Evolutionary conservation across 139 green algal species (phyloP).

Genomic region (Haematococcus lacustris): DNA sequence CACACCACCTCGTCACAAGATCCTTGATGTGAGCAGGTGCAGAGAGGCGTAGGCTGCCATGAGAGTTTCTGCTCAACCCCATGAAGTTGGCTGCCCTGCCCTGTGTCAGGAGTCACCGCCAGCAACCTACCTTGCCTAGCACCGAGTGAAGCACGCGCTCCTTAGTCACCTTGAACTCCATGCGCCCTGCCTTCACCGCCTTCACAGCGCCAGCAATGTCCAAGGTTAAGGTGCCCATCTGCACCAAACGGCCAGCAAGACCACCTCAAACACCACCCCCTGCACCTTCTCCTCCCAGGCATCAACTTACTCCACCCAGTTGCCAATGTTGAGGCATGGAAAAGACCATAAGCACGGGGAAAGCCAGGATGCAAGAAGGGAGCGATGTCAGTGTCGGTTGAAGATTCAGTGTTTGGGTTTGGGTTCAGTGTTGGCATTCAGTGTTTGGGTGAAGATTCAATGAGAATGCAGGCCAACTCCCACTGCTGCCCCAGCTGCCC

Average conservation of each 20-base stretch:
- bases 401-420: too few relatives aligned
- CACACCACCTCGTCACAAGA: too few relatives aligned
- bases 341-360: neutral
- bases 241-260: neutral
- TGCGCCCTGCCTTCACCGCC: slow-evolving; percentile 58
- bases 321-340: neutral
- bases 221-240: slow-evolving; percentile 74
- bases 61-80: too few relatives aligned
- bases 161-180: slow-evolving; percentile 81
- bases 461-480: too few relatives aligned
- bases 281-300: neutral
- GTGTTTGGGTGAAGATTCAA: too few relatives aligned
- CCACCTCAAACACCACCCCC: neutral
- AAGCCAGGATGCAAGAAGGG: neutral
- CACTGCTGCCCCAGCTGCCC: too few relatives aligned
- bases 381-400: neutral
- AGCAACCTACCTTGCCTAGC: slow-evolving; percentile 50
- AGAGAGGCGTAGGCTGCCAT: neutral
- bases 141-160: slow-evolving; percentile 65
- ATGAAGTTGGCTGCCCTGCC: too few relatives aligned
- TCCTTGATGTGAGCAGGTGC: too few relatives aligned
- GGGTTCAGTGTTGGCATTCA: too few relatives aligned
- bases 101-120: neutral
- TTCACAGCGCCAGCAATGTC: slow-evolving; percentile 60
- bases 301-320: too few relatives aligned